Evolutionary conservation across 176 grass and related monocot species (phyloP), one percentile per base, ranked within the genome.

Genomic region (Neostapfia colusana): DNA sequence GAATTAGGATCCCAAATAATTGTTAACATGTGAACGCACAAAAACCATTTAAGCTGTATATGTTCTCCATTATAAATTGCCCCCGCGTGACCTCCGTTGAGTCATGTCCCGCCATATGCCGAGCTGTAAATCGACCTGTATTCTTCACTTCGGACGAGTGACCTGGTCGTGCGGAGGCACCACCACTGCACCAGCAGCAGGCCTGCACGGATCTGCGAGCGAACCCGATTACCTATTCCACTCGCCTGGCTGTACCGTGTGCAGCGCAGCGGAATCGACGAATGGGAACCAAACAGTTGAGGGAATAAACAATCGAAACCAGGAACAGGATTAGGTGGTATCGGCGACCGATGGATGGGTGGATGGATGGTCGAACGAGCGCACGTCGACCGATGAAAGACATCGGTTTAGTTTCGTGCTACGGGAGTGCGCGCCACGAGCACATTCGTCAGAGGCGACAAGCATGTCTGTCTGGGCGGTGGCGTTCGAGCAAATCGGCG

Each of bases 11-110:
- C 2, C 31, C 31, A 31, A 31, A 3, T 31, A 31, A 31, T 31
- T 31, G 3, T 31, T 31, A 31, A 31, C 31, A 31, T n/a, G n/a
- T n/a, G n/a, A n/a, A n/a, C n/a, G n/a, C n/a, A n/a, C n/a, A n/a
- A n/a, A n/a, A n/a, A n/a, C 31, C 31, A 31, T 31, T 31, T 31
- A 31, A 31, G 3, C 31, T 31, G 31, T 1, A 31, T 3, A 31
- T 31, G 31, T 18, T 20, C 20, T 0, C n/a, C 25, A 39, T 42
- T 37, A 37, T 60, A 14, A 51, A 44, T 12, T 9, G 49, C 54
- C 54, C 65, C 69, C 21, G 79, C 73, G 49, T 65, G 73, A 82
- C 48, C 85, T 18, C 63, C 65, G 85, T 39, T 74, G 43, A 56
- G 45, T 38, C 49, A 65, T 42, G 6, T 18, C 55, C 10, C 34